Base-by-base conservation (phyloP, 441 rosid genomes). In the Francoa sonchifolia region DNA sequence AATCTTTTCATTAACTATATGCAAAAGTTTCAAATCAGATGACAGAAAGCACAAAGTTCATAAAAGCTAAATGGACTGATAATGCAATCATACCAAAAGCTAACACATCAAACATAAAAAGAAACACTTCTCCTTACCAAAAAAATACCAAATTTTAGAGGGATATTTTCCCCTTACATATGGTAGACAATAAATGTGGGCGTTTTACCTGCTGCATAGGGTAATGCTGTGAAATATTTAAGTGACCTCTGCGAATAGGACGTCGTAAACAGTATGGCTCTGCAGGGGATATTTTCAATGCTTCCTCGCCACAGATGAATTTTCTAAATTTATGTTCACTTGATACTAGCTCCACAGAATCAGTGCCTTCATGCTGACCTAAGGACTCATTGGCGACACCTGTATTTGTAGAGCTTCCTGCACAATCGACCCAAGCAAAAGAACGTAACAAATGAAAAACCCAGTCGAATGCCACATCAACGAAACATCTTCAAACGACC, bases 241-340 rank as follows among this genome's bases (percentile, higher is more conserved):
- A 73, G 59, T 87, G 99, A 36, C 97, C 99, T 55, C 97, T 72
- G 43, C 96, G 83, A 61, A 90, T 72, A 50, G 93, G 96, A 23
- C 81, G 84, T 47, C 59, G 69, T 45, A 90, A 33, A 43, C 74
- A 62, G 62, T 86, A 90, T 42, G 82, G 93, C 58, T 86, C 95
- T 15, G 65, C 51, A 13, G 87, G 74, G 28, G 83, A 68, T 59
- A 90, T 72, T 70, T 48, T 64, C 54, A 74, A 44, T 32, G 99
- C 96, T 65, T 90, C 99, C 67, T 86, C 96, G 22, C 95, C 96
- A 74, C 62, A 77, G 23, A 90, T 71, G 54, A 51, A 67, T 42
- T 62, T 50, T 56, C 66, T 71, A 55, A 61, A 73, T 63, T 65
- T 77, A 14, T 0, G 28, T 51, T 73, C 73, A 47, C 48, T 49